Evolutionary conservation across 495 filamentous ascomycete genomes (phyloP).

Genomic region (Pseudevernia furfuracea): DNA sequence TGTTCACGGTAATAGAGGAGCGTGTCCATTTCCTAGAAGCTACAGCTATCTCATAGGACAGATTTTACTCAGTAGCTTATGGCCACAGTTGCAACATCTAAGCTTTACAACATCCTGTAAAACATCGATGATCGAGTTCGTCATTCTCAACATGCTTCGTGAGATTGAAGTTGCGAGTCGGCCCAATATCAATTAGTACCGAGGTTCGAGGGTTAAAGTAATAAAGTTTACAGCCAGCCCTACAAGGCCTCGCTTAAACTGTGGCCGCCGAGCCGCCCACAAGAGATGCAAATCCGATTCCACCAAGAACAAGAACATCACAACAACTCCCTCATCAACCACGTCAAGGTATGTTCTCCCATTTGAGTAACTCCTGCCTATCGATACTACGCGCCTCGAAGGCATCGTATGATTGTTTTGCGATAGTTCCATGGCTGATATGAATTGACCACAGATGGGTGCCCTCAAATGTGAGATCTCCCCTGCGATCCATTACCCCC

Average conservation of each 20-base stretch:
- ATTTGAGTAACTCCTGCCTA: not conserved
- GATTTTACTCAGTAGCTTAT: not conserved
- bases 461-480: constrained; percentile 66
- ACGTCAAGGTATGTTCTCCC: constrained; percentile 13
- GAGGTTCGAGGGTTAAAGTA: no score
- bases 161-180: no score
- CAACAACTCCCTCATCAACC: not conserved
- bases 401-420: not conserved
- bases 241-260: not conserved
- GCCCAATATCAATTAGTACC: no score
- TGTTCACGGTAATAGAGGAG: not conserved
- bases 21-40: not conserved
- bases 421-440: constrained; percentile 20
- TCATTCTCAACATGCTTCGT: not conserved
- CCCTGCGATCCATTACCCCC: not conserved
- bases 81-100: not conserved
- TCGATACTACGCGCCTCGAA: constrained; percentile 12
- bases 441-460: constrained; percentile 55
- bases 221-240: no score
- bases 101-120: not conserved
- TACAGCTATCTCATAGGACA: not conserved
- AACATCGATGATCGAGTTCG: not conserved
- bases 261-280: constrained; percentile 12
- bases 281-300: not conserved
- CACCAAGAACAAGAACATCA: not conserved